Evolutionary conservation across 441 rosid genomes (phyloP).

Genomic region (Pelargonium cotyledonis): DNA sequence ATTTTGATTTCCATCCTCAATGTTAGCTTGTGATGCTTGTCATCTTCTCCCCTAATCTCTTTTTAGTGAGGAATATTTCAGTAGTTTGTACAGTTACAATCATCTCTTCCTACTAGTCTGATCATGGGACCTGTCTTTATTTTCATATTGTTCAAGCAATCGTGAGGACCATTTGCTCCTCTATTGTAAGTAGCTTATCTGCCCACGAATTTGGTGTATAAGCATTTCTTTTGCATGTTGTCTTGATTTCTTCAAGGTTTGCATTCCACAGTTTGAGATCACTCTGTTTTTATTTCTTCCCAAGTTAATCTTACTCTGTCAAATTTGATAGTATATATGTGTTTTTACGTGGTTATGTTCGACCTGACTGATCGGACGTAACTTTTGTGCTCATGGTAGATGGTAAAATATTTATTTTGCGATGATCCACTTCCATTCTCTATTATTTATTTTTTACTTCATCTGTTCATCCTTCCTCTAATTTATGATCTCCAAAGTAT

Average conservation of each 20-base stretch:
- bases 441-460: not conserved
- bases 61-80: not conserved
- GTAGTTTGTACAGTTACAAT: not conserved
- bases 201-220: not conserved
- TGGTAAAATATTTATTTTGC: too few species aligned
- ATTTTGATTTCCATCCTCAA: too few species aligned
- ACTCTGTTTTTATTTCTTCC: not conserved
- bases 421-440: not conserved
- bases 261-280: not conserved
- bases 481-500: not conserved
- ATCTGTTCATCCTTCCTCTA: not conserved
- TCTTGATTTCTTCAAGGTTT: not conserved
- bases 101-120: too few species aligned
- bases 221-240: not conserved
- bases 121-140: not conserved
- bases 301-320: not conserved
- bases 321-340: not conserved
- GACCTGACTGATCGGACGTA: not conserved
- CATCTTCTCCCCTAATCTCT: too few species aligned
- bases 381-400: not conserved
- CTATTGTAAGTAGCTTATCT: not conserved
- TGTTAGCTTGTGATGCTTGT: too few species aligned
- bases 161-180: not conserved
- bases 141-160: not conserved
- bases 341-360: not conserved